Evolutionary conservation across 176 grass and related monocot species (phyloP).

Genomic region (Cocos nucifera): DNA sequence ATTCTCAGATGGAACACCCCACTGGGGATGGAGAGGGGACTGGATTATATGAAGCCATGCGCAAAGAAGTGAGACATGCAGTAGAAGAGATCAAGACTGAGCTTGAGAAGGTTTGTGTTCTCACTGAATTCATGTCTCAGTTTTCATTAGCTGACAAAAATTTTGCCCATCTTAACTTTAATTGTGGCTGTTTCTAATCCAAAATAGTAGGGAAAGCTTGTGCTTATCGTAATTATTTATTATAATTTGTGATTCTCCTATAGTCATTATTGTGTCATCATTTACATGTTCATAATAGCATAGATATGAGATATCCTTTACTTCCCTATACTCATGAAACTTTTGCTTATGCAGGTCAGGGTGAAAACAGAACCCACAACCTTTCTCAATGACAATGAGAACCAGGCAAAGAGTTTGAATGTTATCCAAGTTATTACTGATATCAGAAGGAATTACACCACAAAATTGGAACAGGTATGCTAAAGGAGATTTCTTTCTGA

Average conservation of each 20-base stretch:
- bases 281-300: too few species aligned
- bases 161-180: too few species aligned
- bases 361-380: constrained; percentile 48
- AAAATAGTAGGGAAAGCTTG: too few species aligned
- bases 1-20: constrained; percentile 27
- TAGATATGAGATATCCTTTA: too few species aligned
- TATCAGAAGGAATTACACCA: constrained; percentile 70
- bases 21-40: constrained; percentile 21
- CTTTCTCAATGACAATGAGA: constrained; percentile 27
- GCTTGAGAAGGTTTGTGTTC: constrained; percentile 48
- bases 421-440: constrained; percentile 62
- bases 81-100: constrained; percentile 78
- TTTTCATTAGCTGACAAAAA: constrained; percentile 1
- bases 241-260: too few species aligned
- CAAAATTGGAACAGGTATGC: constrained; percentile 87
- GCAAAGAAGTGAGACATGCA: constrained; percentile 80
- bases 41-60: constrained; percentile 61
- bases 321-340: too few species aligned
- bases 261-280: too few species aligned
- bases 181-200: too few species aligned
- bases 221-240: too few species aligned
- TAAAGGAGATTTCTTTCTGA: background rate
- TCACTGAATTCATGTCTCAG: background rate
- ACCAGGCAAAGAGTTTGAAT: constrained; percentile 31
- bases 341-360: constrained; percentile 32